Evolutionary conservation across 2,329 filamentous ascomycete genomes (phyloP).

Genomic region (Xylaria polymorpha): DNA sequence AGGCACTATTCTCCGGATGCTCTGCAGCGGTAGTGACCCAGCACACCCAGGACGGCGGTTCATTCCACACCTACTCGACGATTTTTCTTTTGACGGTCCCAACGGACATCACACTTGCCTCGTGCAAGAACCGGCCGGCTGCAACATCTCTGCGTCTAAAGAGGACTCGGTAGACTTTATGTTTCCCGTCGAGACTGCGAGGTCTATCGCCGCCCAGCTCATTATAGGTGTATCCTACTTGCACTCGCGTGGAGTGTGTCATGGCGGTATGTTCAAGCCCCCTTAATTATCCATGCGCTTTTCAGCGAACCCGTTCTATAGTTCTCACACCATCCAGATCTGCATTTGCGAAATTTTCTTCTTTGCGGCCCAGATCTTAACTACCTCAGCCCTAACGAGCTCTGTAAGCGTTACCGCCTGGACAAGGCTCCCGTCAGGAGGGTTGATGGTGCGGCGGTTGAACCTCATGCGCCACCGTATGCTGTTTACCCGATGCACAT

Average conservation of each 20-base stretch:
- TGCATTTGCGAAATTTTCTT: conserved; percentile 32
- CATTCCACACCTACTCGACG: conserved; percentile 34
- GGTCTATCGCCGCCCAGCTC: conserved; percentile 39
- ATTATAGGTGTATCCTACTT: conserved; percentile 36
- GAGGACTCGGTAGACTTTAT: conserved; percentile 24
- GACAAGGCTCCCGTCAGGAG: conserved; percentile 31
- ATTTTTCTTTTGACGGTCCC: conserved; percentile 36
- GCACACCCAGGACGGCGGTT: conserved; percentile 29
- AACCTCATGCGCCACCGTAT: conserved; percentile 41
- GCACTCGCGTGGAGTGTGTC: conserved; percentile 37
- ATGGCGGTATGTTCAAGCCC: conserved; percentile 35
- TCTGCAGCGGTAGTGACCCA: conserved; percentile 15
- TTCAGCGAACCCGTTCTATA: conserved; percentile 17
- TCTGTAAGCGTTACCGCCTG: conserved; percentile 35
- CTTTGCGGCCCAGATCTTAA: conserved; percentile 28
- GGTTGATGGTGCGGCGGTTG: conserved; percentile 34
- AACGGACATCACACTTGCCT: conserved; percentile 39
- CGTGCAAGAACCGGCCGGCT: conserved; percentile 31
- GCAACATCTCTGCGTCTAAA: conserved; percentile 29
- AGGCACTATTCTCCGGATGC: conserved; percentile 26
- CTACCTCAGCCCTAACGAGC: conserved; percentile 23
- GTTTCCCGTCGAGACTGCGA: conserved; percentile 37
- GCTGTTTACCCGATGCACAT: conserved; percentile 38
- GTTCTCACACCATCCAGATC: conserved; percentile 20
- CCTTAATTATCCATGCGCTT: conserved; percentile 23